These are phyloP conservation scores for Ammopiptanthus mongolicus DNA, from an alignment of 306 rosid species.

Conservation along the genomic window DNA sequence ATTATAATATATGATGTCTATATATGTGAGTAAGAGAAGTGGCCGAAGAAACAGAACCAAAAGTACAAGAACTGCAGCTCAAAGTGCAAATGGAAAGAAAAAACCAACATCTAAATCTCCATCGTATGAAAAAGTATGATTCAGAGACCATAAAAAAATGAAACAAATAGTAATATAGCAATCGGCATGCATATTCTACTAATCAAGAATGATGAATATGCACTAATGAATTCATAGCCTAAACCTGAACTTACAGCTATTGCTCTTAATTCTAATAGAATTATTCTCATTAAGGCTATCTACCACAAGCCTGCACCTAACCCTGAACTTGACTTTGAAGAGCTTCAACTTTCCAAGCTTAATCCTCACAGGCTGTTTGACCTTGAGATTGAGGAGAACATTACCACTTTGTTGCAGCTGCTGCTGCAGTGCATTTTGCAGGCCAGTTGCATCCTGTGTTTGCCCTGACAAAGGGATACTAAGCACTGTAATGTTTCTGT, in stretches of 20 bases:
- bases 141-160: conserved; percentile 14
- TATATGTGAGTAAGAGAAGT: background rate
- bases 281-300: conserved; percentile 33
- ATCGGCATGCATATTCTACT: background rate
- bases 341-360: conserved; percentile 73
- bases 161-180: conserved; percentile 12
- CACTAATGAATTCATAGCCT: conserved; percentile 18
- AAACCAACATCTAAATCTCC: background rate
- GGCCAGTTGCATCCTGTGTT: conserved; percentile 37
- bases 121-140: conserved; percentile 9
- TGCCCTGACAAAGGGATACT: conserved; percentile 40
- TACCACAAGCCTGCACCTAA: conserved; percentile 52
- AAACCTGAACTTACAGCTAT: conserved; percentile 34
- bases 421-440: conserved; percentile 15
- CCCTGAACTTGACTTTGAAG: conserved; percentile 48
- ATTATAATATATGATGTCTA: background rate
- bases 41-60: background rate
- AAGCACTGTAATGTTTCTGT: conserved; percentile 57
- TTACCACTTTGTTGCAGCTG: conserved; percentile 31
- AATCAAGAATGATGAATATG: background rate
- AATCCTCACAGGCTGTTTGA: conserved; percentile 65
- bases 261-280: conserved; percentile 27
- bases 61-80: conserved; percentile 16
- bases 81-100: conserved; percentile 9
- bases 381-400: conserved; percentile 51